These are phyloP conservation scores for Macadamia integrifolia DNA, from an alignment of 164 flowering plant genomes.

Conservation along the genomic window DNA sequence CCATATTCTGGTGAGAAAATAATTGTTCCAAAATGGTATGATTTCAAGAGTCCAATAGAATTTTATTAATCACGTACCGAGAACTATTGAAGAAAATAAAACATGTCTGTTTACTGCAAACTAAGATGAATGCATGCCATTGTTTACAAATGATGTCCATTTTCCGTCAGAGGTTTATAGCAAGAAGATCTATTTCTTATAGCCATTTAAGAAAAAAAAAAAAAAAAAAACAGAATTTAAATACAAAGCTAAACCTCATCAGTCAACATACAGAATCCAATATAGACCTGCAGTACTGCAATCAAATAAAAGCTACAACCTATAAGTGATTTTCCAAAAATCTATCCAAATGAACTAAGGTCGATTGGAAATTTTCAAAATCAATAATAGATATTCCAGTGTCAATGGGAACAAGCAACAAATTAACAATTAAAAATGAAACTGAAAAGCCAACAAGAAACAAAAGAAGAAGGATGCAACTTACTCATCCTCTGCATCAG, in stretches of 20 bases:
- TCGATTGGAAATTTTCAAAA: not conserved
- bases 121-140: not conserved
- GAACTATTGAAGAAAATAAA: not conserved
- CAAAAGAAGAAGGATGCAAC: conserved; percentile 27
- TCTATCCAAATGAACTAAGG: not conserved
- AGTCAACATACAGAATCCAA: not conserved
- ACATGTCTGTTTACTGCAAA: not conserved
- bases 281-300: no score
- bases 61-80: no score
- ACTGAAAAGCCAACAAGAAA: not conserved
- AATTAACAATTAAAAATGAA: not conserved
- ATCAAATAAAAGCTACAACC: no score
- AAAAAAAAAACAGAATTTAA: not conserved
- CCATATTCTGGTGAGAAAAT: no score
- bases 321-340: not conserved
- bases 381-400: not conserved
- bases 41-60: no score
- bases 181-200: no score
- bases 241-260: not conserved
- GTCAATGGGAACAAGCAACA: not conserved
- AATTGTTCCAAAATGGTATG: no score
- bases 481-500: conserved; percentile 95
- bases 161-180: not conserved
- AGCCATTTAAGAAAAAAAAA: no score
- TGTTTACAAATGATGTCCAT: not conserved